Conservation (phyloP, 2,329 filamentous ascomycete genomes). For the Exserohilum rostratum region DNA sequence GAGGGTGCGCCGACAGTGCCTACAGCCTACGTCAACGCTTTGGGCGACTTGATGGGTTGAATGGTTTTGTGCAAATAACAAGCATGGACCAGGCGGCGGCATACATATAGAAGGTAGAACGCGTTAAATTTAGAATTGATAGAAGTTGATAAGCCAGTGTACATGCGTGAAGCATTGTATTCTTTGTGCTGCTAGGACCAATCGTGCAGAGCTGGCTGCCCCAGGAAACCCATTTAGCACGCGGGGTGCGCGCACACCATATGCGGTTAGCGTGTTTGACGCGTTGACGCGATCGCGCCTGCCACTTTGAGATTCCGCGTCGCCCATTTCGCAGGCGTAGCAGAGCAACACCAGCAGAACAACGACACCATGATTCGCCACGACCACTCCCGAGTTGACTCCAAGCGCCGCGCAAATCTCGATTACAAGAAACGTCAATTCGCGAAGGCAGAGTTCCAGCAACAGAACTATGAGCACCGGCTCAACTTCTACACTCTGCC, state of each 20-base stretch:
- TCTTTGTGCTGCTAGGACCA: neutral
- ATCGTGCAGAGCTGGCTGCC: neutral
- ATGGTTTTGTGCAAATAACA: neutral
- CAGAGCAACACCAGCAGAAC: slow-evolving; percentile 12
- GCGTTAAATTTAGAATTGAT: neutral
- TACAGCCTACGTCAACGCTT: slow-evolving; percentile 79
- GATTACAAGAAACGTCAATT: slow-evolving; percentile 89
- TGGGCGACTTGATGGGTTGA: slow-evolving; percentile 72
- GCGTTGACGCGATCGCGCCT: slow-evolving; percentile 30
- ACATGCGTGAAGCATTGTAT: neutral
- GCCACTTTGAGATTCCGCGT: slow-evolving; percentile 22
- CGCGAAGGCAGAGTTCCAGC: slow-evolving; percentile 74
- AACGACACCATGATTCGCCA: slow-evolving; percentile 44
- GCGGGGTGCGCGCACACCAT: slow-evolving; percentile 6
- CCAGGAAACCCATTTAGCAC: neutral
- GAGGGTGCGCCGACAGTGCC: slow-evolving; percentile 73
- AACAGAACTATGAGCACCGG: slow-evolving; percentile 79
- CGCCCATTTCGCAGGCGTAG: slow-evolving; percentile 8
- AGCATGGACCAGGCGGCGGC: no score
- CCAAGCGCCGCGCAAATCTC: slow-evolving; percentile 77
- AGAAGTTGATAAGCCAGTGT: neutral
- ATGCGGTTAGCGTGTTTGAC: slow-evolving; percentile 17
- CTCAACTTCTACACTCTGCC: slow-evolving; percentile 91
- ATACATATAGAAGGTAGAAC: neutral
- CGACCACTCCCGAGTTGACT: slow-evolving; percentile 53